phyloP scores from a whole-genome alignment of 2,329 filamentous ascomycete genomes.

The Penicillium sp. region DNA sequence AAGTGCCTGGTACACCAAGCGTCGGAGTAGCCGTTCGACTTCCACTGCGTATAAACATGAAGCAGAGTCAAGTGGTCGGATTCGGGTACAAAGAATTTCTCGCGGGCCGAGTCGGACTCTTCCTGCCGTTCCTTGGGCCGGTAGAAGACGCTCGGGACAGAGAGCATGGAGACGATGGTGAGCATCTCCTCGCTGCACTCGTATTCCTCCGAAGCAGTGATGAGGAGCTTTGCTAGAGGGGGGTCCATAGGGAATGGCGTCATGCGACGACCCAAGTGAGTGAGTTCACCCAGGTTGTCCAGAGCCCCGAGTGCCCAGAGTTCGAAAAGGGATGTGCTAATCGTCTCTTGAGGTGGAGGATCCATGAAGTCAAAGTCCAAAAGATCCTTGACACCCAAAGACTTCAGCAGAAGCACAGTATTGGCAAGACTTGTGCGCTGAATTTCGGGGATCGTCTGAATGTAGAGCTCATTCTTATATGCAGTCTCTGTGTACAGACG shows the following conservation, averaged over 20 bases:
- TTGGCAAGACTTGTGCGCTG: slow-evolving; percentile 95
- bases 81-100: slow-evolving; percentile 98
- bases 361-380: slow-evolving; percentile 99
- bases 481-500: slow-evolving; percentile 92
- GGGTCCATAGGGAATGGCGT: slow-evolving; percentile 98
- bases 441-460: slow-evolving; percentile 96
- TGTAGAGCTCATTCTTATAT: slow-evolving; percentile 92
- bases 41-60: slow-evolving; percentile 95
- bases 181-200: slow-evolving; percentile 96
- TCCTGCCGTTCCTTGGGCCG: slow-evolving; percentile 94
- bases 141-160: slow-evolving; percentile 94
- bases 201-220: slow-evolving; percentile 85
- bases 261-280: slow-evolving; percentile 84
- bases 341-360: slow-evolving; percentile 94
- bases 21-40: slow-evolving; percentile 82
- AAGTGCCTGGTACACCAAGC: slow-evolving; percentile 93
- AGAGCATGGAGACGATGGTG: slow-evolving; percentile 97
- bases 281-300: slow-evolving; percentile 91
- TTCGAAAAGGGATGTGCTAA: slow-evolving; percentile 94
- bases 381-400: slow-evolving; percentile 87
- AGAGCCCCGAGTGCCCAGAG: slow-evolving; percentile 93
- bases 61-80: slow-evolving; percentile 94
- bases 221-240: slow-evolving; percentile 88
- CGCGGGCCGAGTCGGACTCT: slow-evolving; percentile 89
- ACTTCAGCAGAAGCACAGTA: slow-evolving; percentile 90